These are phyloP conservation scores for Trichoderma harzianum DNA, from an alignment of 2,329 filamentous ascomycete species.

Conservation along the genomic window DNA sequence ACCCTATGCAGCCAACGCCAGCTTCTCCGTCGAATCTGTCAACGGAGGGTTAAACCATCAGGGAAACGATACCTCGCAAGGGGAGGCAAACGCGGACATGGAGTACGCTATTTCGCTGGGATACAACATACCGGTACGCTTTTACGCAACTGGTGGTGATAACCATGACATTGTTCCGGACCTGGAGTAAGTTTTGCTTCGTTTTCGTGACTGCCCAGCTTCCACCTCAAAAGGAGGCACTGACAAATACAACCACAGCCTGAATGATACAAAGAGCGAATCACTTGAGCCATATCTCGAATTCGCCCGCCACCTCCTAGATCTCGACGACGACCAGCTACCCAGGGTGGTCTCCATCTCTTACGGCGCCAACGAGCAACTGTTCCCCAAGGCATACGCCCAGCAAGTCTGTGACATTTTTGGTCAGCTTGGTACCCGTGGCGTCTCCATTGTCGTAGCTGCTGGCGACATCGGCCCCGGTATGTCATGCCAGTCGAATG, in stretches of 20 bases:
- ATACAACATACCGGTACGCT: constrained; percentile 34
- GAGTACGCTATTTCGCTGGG: constrained; percentile 36
- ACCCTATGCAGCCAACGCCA: constrained; percentile 47
- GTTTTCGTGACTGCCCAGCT: background rate
- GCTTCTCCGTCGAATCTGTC: constrained; percentile 56
- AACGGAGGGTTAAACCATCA: constrained; percentile 54
- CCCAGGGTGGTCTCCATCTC: constrained; percentile 66
- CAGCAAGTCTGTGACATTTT: constrained; percentile 53
- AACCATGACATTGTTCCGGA: constrained; percentile 32
- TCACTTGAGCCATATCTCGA: constrained; percentile 65
- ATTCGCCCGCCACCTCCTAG: constrained; percentile 58
- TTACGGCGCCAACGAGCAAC: constrained; percentile 67
- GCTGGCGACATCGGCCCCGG: constrained; percentile 54
- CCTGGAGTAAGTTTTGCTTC: constrained; percentile 32
- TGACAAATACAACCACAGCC: background rate
- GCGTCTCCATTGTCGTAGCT: constrained; percentile 63
- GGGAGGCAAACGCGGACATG: constrained; percentile 39
- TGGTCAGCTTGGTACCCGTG: constrained; percentile 61
- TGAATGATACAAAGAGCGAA: background rate
- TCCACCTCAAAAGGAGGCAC: background rate
- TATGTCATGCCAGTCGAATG: constrained; percentile 35
- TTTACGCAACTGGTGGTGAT: constrained; percentile 32
- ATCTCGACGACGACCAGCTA: constrained; percentile 50
- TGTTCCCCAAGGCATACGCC: constrained; percentile 57
- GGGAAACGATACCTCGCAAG: constrained; percentile 29